A percentile compares a stretch with the other conserved stretches of the same genome.
phyloP scores from a whole-genome alignment of 768 basidiomycete genomes.

The Podaxis mareebaensis region DNA sequence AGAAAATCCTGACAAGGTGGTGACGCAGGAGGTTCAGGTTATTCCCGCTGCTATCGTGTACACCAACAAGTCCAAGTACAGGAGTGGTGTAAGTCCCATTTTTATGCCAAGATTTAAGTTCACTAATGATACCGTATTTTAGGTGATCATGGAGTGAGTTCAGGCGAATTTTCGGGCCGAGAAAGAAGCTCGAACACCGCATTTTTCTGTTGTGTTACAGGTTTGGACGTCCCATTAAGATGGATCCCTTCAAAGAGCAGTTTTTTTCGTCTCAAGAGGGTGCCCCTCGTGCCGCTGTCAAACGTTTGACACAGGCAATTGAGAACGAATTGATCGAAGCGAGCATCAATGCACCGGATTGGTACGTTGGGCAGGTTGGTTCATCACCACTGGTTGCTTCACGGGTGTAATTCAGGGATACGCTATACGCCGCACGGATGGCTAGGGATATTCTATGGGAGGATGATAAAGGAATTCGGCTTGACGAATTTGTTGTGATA shows the following conservation, averaged over 20 bases:
- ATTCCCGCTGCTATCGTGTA: constrained; percentile 91
- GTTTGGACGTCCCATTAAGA: constrained; percentile 78
- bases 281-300: constrained; percentile 76
- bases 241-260: constrained; percentile 73
- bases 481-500: constrained; percentile 80
- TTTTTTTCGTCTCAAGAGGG: constrained; percentile 74
- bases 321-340: constrained; percentile 68
- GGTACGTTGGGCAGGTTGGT: constrained; percentile 51
- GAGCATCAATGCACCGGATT: constrained; percentile 92
- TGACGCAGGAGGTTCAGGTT: constrained; percentile 55
- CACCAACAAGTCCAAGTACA: constrained; percentile 94
- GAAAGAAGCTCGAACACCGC: constrained; percentile 13
- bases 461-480: constrained; percentile 69
- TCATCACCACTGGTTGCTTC: not conserved
- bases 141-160: constrained; percentile 77
- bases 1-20: constrained; percentile 49
- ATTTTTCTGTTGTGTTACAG: constrained; percentile 37
- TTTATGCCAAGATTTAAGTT: not conserved
- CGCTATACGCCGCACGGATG: constrained; percentile 88
- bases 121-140: constrained; percentile 6
- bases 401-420: constrained; percentile 61
- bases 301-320: constrained; percentile 77
- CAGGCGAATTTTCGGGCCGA: not conserved
- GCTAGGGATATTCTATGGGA: constrained; percentile 94
- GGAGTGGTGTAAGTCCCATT: constrained; percentile 71